phyloP scores from a whole-genome alignment of 352 stramenopile genomes.

The Aphanomyces euteiches region DNA sequence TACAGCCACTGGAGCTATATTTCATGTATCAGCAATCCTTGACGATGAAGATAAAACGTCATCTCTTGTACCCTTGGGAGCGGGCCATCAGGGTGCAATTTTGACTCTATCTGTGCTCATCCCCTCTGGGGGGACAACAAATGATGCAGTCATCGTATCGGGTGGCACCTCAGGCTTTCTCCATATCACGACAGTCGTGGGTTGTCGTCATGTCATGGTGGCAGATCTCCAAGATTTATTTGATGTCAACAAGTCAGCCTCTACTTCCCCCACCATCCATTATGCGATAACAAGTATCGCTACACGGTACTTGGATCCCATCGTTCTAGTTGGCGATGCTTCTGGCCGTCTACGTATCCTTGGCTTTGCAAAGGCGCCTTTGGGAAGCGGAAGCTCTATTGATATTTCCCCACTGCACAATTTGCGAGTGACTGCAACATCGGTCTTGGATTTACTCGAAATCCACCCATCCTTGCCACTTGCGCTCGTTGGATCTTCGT shows the following conservation, averaged over 20 bases:
- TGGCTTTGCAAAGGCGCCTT: slow-evolving; percentile 46
- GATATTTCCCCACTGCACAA: slow-evolving; percentile 67
- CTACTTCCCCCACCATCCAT: slow-evolving; percentile 17
- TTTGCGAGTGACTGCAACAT: slow-evolving; percentile 41
- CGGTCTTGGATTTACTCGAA: slow-evolving; percentile 49
- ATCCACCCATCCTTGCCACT: slow-evolving; percentile 59
- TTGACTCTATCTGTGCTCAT: slow-evolving; percentile 51
- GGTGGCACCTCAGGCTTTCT: slow-evolving; percentile 48
- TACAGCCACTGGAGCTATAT: slow-evolving; percentile 53
- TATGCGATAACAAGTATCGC: slow-evolving; percentile 50
- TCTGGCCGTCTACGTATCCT: slow-evolving; percentile 53
- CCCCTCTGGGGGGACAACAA: slow-evolving; percentile 48
- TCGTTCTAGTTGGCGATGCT: slow-evolving; percentile 62
- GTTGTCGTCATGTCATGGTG: slow-evolving; percentile 44
- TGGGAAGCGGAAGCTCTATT: slow-evolving; percentile 36
- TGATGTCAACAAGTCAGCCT: slow-evolving; percentile 9
- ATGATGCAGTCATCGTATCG: slow-evolving; percentile 46
- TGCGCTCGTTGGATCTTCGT: slow-evolving; percentile 52
- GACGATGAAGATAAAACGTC: slow-evolving; percentile 54
- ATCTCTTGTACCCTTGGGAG: slow-evolving; percentile 39
- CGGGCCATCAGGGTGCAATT: slow-evolving; percentile 48
- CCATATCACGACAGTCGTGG: slow-evolving; percentile 51
- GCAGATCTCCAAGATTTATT: slow-evolving; percentile 46
- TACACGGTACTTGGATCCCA: slow-evolving; percentile 45
- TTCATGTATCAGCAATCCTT: slow-evolving; percentile 57